phyloP scores from a whole-genome alignment of 345 rosid species.

The Linum trigynum region DNA sequence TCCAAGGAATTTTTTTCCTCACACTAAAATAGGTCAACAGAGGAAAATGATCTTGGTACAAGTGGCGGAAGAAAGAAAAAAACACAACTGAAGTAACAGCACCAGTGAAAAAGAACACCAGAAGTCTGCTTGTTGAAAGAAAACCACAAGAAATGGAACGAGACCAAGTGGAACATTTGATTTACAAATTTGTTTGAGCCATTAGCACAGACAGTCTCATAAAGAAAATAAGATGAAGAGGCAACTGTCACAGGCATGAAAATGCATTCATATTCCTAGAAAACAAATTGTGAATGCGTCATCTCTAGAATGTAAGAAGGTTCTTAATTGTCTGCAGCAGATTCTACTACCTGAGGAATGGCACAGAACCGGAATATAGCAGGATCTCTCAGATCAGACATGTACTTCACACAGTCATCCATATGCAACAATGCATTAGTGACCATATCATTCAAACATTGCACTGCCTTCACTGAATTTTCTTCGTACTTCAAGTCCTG shows the following conservation, averaged over 20 bases:
- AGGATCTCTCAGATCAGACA: conserved; percentile 55
- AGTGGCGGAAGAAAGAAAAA: too few relatives aligned
- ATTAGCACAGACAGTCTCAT: neutral
- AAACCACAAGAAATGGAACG: too few relatives aligned
- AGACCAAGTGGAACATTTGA: too few relatives aligned
- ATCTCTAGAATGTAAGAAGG: neutral
- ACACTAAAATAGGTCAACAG: too few relatives aligned
- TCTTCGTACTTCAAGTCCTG: conserved; percentile 85
- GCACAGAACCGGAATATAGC: conserved; percentile 84
- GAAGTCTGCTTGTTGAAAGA: too few relatives aligned
- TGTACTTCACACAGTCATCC: conserved; percentile 74
- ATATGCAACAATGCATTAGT: conserved; percentile 66
- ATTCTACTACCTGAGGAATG: conserved; percentile 51
- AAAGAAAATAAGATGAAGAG: neutral
- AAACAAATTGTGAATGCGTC: neutral
- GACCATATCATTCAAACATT: conserved; percentile 91
- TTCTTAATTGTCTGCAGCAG: neutral
- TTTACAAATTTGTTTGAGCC: too few relatives aligned
- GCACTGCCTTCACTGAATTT: conserved; percentile 73
- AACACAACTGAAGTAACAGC: too few relatives aligned
- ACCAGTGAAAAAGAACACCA: too few relatives aligned
- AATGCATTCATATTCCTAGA: neutral
- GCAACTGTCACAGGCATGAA: neutral
- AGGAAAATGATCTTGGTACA: too few relatives aligned
- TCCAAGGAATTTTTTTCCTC: too few relatives aligned